Base-by-base conservation (phyloP, 345 rosid genomes). In the Aegle marmelos region DNA sequence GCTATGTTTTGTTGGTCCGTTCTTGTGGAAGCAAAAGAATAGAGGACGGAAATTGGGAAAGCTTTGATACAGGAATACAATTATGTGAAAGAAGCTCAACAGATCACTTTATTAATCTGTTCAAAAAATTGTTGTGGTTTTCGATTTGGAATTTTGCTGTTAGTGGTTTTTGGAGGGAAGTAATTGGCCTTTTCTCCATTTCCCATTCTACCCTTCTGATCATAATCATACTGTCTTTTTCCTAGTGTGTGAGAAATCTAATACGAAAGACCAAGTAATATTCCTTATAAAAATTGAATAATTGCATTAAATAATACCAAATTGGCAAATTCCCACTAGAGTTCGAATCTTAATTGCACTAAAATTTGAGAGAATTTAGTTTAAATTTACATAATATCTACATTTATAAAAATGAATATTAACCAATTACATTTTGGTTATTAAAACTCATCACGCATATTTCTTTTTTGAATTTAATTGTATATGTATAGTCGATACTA, bases 61-160 rank as follows among this genome's bases (percentile, higher is more conserved):
- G 76, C 69, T 78, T 76, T 79, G 82, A 79, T 81, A 80, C 62
- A 70, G 53, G 74, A 53, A 73, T 72, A 72, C 24, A 53, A 71
- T 73, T 53, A 30, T 70, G 57, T 9, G 34, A 72, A 27, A 75
- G 67, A 63, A 76, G 39, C 68, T 65, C 28, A 31, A 25, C 67
- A 45, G 2, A 5, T 5, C 50, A 45, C 50, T 65, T 72, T 76
- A 76, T 76, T 72, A 70, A 67, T 83, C 67, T 28, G 10, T 6
- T 71, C 33, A 66, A 75, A 75, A 69, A 64, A n/a, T 34, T 68
- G n/a, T 62, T 63, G 81, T 70, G 78, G 79, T 27, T 69, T 77
- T 76, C 57, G 62, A 78, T 83, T 86, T 79, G 85, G 78, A 79
- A 66, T 82, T 86, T 83, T 73, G 78, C 25, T 77, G 85, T 77